A percentile compares a stretch with the other conserved stretches of the same genome.
Evolutionary conservation across 768 basidiomycete genomes (phyloP).

Genomic region (Lactifluus rugatus): DNA sequence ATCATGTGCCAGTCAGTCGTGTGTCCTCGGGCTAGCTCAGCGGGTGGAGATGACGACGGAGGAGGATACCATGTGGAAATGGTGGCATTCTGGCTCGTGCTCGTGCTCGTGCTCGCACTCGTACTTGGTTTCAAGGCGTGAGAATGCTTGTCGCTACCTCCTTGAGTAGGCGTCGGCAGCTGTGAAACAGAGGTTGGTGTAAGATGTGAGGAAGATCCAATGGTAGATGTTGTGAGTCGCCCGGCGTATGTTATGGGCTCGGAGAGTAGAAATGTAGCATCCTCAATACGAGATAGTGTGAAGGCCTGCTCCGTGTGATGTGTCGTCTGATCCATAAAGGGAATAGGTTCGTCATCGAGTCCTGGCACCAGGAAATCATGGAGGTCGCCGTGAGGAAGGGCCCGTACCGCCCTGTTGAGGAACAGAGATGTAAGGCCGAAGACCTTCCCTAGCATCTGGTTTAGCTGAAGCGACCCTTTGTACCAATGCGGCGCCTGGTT

Average conservation of each 20-base stretch:
- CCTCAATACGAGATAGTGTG: slow-evolving; percentile 1
- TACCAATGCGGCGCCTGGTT: too few species aligned
- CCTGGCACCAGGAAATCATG: slow-evolving; percentile 4
- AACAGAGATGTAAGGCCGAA: background rate
- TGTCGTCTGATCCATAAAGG: background rate
- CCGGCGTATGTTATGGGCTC: background rate
- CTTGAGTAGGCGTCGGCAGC: background rate
- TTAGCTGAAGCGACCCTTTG: too few species aligned
- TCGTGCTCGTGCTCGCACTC: background rate
- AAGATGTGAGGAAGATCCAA: background rate
- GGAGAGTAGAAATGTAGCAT: background rate
- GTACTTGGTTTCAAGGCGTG: background rate
- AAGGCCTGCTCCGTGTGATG: slow-evolving; percentile 17
- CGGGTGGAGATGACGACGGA: background rate
- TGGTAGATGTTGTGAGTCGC: background rate
- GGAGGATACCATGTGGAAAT: background rate
- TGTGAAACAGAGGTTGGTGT: background rate
- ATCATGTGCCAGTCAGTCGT: slow-evolving; percentile 53
- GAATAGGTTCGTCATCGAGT: slow-evolving; percentile 4
- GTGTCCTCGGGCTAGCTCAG: slow-evolving; percentile 9
- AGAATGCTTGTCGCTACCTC: background rate
- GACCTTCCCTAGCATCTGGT: slow-evolving; percentile 1
- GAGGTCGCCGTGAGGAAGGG: slow-evolving; percentile 10
- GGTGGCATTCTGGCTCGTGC: background rate
- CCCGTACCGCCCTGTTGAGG: background rate